A percentile compares a stretch with the other conserved stretches of the same genome.
phyloP scores from a whole-genome alignment of 352 stramenopile genomes.

The Pythium pyrilobum region DNA sequence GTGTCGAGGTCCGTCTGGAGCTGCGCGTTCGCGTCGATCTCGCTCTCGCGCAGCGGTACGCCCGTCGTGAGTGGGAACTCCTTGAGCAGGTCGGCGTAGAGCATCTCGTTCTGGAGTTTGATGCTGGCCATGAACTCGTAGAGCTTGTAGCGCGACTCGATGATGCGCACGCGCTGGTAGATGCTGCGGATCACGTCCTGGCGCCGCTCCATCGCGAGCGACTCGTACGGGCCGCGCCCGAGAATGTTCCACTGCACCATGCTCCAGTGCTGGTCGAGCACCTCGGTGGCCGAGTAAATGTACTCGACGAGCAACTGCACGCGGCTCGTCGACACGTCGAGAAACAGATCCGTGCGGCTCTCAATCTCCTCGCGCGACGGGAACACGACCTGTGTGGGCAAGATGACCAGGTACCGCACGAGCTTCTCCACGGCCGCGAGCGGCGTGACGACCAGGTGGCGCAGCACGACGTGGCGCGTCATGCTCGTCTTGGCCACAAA shows the following conservation, averaged over 20 bases:
- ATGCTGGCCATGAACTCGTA: constrained; percentile 84
- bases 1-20: constrained; percentile 39
- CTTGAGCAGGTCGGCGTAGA: constrained; percentile 60
- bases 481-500: constrained; percentile 83
- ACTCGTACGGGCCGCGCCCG: constrained; percentile 71
- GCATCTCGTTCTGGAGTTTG: constrained; percentile 82
- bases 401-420: constrained; percentile 69
- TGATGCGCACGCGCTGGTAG: constrained; percentile 60
- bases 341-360: constrained; percentile 63
- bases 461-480: constrained; percentile 54
- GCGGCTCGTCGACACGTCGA: constrained; percentile 66
- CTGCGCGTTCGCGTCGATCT: constrained; percentile 35
- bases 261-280: constrained; percentile 77
- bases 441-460: constrained; percentile 61
- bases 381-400: constrained; percentile 73
- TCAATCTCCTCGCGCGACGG: constrained; percentile 76
- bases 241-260: constrained; percentile 88
- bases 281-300: constrained; percentile 78
- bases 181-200: constrained; percentile 69
- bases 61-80: constrained; percentile 45
- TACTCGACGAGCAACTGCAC: constrained; percentile 73
- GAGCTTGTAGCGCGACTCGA: constrained; percentile 70
- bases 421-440: constrained; percentile 60
- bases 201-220: constrained; percentile 47
- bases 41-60: constrained; percentile 33